A percentile compares a stretch with the other conserved stretches of the same genome.
phyloP scores from a whole-genome alignment of 257 asterid genomes.

The Penstemon eatonii region DNA sequence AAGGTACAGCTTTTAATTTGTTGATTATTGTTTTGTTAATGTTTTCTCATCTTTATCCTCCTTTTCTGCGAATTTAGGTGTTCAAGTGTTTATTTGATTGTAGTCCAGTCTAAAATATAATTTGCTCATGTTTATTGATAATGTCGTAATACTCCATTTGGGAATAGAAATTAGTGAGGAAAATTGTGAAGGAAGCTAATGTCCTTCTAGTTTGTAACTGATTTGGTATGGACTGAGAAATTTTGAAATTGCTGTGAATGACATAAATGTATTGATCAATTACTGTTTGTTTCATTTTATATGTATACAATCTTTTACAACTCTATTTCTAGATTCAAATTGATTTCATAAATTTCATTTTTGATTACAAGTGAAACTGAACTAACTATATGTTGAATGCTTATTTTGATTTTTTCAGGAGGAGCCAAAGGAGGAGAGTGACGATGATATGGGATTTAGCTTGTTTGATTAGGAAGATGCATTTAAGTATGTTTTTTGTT shows the following conservation, averaged over 20 bases:
- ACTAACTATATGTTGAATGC: no score
- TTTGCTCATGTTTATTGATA: neutral
- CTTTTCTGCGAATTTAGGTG: no score
- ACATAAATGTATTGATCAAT: no score
- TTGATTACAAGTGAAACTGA: no score
- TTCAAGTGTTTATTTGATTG: neutral
- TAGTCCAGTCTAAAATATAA: neutral
- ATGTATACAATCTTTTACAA: no score
- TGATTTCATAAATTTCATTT: neutral
- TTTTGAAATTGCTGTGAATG: no score
- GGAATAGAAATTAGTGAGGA: no score
- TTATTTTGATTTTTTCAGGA: slow-evolving; percentile 34
- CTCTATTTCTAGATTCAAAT: neutral
- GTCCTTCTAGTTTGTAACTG: no score
- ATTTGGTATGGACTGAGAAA: no score
- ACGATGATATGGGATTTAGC: slow-evolving; percentile 55
- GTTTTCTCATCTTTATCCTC: neutral
- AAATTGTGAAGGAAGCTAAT: neutral
- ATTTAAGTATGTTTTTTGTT: slow-evolving; percentile 20
- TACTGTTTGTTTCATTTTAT: no score
- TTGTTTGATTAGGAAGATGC: slow-evolving; percentile 44
- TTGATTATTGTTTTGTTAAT: neutral
- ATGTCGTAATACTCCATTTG: no score
- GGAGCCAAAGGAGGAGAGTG: slow-evolving; percentile 58
- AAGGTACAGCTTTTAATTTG: slow-evolving; percentile 30